phyloP scores from a whole-genome alignment of 2,329 filamentous ascomycete species.

The Trichophaea hybrida region DNA sequence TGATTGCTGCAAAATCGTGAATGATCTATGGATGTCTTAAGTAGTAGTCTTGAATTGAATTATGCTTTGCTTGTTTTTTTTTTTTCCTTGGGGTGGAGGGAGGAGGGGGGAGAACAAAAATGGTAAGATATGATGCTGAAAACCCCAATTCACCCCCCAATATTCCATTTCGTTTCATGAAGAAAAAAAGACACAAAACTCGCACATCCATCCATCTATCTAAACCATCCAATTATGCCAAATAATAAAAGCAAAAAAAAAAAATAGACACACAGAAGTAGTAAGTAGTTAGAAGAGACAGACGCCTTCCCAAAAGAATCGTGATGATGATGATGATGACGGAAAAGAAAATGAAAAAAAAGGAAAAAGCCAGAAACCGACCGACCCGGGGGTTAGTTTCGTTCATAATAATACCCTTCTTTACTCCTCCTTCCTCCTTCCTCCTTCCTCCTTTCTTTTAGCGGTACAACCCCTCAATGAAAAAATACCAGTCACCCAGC shows the following conservation, averaged over 20 bases:
- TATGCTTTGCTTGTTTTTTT: no score
- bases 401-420: neutral
- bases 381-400: neutral
- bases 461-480: no score
- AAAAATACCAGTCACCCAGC: no score
- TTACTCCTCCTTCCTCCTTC: neutral
- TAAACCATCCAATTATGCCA: neutral
- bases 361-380: neutral
- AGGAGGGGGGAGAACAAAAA: no score
- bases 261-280: neutral
- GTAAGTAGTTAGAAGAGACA: neutral
- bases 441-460: no score
- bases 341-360: neutral
- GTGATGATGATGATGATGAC: neutral
- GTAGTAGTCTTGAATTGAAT: no score
- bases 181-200: no score
- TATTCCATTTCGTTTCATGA: no score
- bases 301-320: neutral
- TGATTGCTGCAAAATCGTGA: no score
- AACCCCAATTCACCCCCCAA: neutral
- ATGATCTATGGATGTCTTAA: no score
- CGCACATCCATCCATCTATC: neutral
- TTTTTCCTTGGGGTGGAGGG: no score
- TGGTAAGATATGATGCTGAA: neutral
- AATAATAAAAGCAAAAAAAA: neutral